Evolutionary conservation across 768 basidiomycete genomes (phyloP).

Genomic region (Suillus plorans): DNA sequence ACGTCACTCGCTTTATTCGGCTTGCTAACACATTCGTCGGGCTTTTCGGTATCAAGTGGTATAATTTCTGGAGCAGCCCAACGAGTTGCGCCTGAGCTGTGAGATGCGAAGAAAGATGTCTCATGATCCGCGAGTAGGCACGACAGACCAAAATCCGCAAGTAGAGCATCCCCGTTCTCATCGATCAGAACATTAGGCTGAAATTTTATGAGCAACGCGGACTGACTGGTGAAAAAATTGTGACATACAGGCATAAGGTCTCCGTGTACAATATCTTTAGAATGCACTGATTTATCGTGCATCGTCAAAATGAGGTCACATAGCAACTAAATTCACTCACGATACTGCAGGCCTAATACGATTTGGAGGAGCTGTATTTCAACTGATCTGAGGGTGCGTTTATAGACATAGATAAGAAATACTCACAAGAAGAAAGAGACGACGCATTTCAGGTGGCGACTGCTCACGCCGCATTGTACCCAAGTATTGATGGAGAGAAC

Average conservation of each 20-base stretch:
- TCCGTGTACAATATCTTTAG: not conserved
- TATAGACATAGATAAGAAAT: not conserved
- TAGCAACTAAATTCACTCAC: not conserved
- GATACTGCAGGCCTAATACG: constrained; percentile 6
- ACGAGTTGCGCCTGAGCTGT: not conserved
- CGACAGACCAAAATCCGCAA: constrained; percentile 2
- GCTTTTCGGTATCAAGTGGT: not conserved
- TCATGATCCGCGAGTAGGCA: not conserved
- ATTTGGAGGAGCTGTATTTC: constrained; percentile 3
- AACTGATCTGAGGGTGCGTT: not conserved
- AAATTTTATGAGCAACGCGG: not conserved
- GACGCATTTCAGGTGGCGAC: not conserved
- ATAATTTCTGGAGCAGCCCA: constrained; percentile 2
- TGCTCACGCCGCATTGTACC: not conserved
- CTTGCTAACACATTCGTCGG: not conserved
- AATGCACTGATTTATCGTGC: constrained; percentile 1
- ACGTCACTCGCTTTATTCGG: not conserved
- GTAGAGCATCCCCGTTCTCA: not conserved
- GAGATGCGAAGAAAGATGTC: not conserved
- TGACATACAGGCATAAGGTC: not conserved
- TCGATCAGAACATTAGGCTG: constrained; percentile 3
- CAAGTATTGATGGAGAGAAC: constrained; percentile 19
- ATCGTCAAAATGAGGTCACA: not conserved
- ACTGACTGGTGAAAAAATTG: not conserved
- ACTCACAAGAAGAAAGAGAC: constrained; percentile 18